Evolutionary conservation across 345 rosid species (phyloP), one percentile per base, ranked within the genome.

Genomic region (Barbarea vulgaris): DNA sequence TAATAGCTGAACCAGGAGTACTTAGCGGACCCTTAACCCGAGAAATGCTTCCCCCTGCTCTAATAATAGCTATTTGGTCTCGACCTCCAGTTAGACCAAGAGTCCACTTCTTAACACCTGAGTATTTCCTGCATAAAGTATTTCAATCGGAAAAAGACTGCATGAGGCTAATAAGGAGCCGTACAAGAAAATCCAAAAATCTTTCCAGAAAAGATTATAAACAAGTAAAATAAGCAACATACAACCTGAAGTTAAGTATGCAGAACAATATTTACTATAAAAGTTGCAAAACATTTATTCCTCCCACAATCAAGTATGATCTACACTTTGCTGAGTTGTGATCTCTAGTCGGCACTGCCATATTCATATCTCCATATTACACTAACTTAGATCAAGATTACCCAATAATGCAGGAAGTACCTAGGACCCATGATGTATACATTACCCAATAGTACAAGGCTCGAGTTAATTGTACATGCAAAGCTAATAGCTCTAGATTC

Each of bases 31-130:
- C 79, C 52, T 81, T 79, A 8, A 89, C 89, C 46, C 97, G 99
- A 70, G 89, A 90, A 69, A 95, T 95, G 86, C 89, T 84, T 36
- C 98, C 99, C 64, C 96, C 87, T 71, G 97, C 92, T 84, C 97
- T 85, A 55, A 95, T 84, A 61, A 95, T 85, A 72, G 99, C 99
- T 77, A 95, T 89, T 64, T 52, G 81, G 69, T 92, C 97, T 77
- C 75, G 64, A 27, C 97, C 96, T 9, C 99, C 96, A 3, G 87
- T 82, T 75, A 95, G 84, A 79, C 97, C 93, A 74, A 92, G 88
- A 71, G 99, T 95, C 96, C 92, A 87, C 64, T 84, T 90, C 75
- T 83, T 81, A 67, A 92, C 97, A 82, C 85, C 73, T 0, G 97
- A 88, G 77, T 95, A 95, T 79, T 85, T 92, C 79, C 99, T 95